Base-by-base conservation (phyloP, 306 rosid genomes). In the Lathyrus aphaca region DNA sequence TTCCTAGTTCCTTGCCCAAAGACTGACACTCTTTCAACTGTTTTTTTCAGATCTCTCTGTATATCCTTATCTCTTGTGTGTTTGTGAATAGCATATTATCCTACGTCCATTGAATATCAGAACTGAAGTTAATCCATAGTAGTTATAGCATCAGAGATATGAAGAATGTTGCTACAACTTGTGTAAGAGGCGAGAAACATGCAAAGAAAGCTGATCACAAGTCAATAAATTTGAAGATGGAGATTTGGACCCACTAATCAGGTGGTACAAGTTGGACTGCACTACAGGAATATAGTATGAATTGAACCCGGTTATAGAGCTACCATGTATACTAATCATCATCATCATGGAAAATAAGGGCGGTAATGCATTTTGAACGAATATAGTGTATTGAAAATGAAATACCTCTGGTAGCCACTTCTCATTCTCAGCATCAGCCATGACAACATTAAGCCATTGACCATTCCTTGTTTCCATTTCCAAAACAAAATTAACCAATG, bases 391-490 rank as follows among this genome's bases (percentile, higher is more conserved):
- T 46, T 21, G 32, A 74, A 55, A 69, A 29, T 5, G 43, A 73
- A 61, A 61, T 64, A 82, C 86, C 83, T 82, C 81, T 2, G 98
- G 96, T 2, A 92, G 80, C 98, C 98, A 93, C 62, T 82, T 88
- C 13, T 85, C 80, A 64, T 90, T 93, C 85, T 93, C 98, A 17
- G 97, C 96, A 73, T 93, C 97, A 9, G 91, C 98, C 98, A 90
- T 85, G 15, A 90, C 96, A 69, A 93, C 67, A 80, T 66, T 86
- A 60, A 90, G 89, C 98, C 98, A 86, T 5, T 83, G 80, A 68
- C 81, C 74, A 62, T 93, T 90, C 68, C 96, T 77, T 50, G 80
- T 44, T 72, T 90, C 96, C 25, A 85, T 73, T 75, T 93, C 94
- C 35, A 75, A 39, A 12, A 90, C 91, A 75, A 80, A 86, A 32